A percentile compares a stretch with the other conserved stretches of the same genome.
Conservation (phyloP, 306 rosid species). For the Quercus wislizeni region DNA sequence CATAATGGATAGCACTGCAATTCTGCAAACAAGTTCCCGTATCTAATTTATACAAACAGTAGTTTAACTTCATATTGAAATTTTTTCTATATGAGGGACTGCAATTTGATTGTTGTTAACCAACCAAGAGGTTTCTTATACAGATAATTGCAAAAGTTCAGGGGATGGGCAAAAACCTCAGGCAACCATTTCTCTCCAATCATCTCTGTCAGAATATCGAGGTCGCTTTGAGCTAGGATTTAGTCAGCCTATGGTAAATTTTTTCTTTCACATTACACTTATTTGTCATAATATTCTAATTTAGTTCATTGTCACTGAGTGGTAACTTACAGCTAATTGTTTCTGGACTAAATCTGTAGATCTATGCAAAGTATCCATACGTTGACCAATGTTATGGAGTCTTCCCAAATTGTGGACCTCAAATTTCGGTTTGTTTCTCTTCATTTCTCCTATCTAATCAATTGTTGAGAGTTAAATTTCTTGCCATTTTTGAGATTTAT, state of each 20-base stretch:
- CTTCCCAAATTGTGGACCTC: slow-evolving; percentile 76
- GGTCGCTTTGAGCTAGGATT: slow-evolving; percentile 77
- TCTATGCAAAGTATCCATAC: slow-evolving; percentile 69
- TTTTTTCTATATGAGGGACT: neutral
- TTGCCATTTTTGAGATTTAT: slow-evolving; percentile 2
- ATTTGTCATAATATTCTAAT: neutral
- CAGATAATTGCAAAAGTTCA: slow-evolving; percentile 52
- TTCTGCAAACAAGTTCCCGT: neutral
- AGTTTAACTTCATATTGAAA: neutral
- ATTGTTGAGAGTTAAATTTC: neutral
- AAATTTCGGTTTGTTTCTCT: slow-evolving; percentile 56
- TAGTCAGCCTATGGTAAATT: slow-evolving; percentile 71
- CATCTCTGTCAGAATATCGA: slow-evolving; percentile 43
- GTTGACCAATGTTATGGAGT: slow-evolving; percentile 77
- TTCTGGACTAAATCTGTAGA: slow-evolving; percentile 44
- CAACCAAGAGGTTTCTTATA: slow-evolving; percentile 27
- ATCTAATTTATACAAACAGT: neutral
- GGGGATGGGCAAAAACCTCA: slow-evolving; percentile 55
- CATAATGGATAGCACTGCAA: neutral
- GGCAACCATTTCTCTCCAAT: slow-evolving; percentile 51
- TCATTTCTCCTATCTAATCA: slow-evolving; percentile 26
- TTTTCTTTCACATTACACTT: slow-evolving; percentile 1
- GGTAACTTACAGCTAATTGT: slow-evolving; percentile 1
- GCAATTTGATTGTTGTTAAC: slow-evolving; percentile 22
- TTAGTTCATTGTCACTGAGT: neutral